phyloP scores from a whole-genome alignment of 2,329 filamentous ascomycete species.

The Penicillium sp. region DNA sequence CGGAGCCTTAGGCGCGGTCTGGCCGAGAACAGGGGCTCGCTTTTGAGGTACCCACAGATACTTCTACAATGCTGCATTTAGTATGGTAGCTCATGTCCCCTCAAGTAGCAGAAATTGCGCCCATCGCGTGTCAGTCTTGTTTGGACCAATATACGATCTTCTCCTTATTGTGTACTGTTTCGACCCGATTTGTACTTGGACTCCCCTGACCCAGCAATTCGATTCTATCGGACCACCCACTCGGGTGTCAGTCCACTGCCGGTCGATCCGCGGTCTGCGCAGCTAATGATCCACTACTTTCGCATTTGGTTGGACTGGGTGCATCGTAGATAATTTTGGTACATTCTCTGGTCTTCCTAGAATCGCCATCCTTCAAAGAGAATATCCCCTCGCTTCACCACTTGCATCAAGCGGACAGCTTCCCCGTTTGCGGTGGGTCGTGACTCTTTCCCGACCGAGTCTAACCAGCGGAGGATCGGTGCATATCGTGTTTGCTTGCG shows the following conservation, averaged over 20 bases:
- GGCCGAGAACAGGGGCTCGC: conserved; percentile 21
- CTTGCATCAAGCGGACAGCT: conserved; percentile 31
- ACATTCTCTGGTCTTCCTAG: conserved; percentile 10
- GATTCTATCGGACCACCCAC: conserved; percentile 8
- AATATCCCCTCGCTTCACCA: conserved; percentile 33
- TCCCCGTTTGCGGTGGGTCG: conserved; percentile 36
- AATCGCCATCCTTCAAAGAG: conserved; percentile 40
- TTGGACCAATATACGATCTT: background rate
- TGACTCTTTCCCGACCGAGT: conserved; percentile 45
- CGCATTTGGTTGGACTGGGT: background rate
- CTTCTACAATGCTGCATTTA: background rate
- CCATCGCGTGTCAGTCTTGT: conserved; percentile 3
- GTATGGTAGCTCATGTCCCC: background rate
- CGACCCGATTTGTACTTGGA: conserved; percentile 2
- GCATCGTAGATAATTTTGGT: background rate
- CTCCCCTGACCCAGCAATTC: conserved; percentile 6
- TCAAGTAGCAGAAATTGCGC: background rate
- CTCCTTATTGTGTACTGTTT: background rate
- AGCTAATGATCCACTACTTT: background rate
- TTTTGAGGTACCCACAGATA: conserved; percentile 2
- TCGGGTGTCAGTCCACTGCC: conserved; percentile 14
- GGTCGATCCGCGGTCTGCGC: conserved; percentile 15
- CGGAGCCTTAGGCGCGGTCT: conserved; percentile 26
- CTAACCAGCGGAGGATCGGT: conserved; percentile 67
- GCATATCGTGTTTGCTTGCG: conserved; percentile 70